These are phyloP conservation scores for Calonectria pseudoreteaudii DNA, from an alignment of 2,329 filamentous ascomycete genomes.

Conservation along the genomic window DNA sequence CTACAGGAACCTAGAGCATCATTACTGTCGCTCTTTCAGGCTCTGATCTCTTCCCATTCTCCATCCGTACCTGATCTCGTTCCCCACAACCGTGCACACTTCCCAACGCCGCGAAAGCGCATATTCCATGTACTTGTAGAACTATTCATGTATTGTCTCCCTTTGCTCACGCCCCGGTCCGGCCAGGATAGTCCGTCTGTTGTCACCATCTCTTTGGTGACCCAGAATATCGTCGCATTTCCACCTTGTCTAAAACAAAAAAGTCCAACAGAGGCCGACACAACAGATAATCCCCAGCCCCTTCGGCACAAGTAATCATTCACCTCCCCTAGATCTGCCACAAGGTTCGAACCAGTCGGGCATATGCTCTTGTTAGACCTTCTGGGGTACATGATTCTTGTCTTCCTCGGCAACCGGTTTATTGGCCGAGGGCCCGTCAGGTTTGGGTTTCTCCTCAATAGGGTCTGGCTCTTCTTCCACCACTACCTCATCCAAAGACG, in stretches of 20 bases:
- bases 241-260: conserved; percentile 19
- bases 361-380: background rate
- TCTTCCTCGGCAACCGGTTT: conserved; percentile 32
- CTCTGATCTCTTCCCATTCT: background rate
- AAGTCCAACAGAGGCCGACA: conserved; percentile 2
- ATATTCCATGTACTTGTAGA: conserved; percentile 22
- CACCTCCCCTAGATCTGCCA: background rate
- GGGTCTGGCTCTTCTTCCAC: conserved; percentile 63
- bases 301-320: background rate
- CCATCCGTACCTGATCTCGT: background rate
- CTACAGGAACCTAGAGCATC: conserved; percentile 12
- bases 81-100: background rate
- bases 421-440: conserved; percentile 34
- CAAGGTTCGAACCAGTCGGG: background rate
- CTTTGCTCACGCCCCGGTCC: background rate
- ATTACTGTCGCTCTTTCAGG: background rate
- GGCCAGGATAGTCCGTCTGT: background rate
- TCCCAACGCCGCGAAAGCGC: conserved; percentile 7
- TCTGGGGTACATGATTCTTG: conserved; percentile 25
- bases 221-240: background rate
- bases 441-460: conserved; percentile 49
- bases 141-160: conserved; percentile 11
- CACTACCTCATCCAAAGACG: conserved; percentile 61
- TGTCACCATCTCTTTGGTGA: background rate
- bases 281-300: background rate